phyloP scores from a whole-genome alignment of 2,329 filamentous ascomycete species.

The Neonectria magnoliae region DNA sequence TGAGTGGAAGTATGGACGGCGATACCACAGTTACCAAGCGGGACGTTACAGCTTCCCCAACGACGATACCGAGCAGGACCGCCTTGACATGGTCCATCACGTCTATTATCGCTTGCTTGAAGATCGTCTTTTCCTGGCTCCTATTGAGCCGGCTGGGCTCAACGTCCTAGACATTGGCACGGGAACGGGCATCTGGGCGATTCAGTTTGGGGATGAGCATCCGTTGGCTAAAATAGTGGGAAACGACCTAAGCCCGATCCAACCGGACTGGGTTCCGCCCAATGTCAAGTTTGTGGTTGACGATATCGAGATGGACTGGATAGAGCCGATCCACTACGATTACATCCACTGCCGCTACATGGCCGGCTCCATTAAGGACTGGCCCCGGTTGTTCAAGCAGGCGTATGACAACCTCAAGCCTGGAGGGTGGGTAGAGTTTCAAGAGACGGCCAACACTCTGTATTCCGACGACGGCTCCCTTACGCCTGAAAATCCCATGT shows the following conservation, averaged over 20 bases:
- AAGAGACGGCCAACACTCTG: conserved; percentile 51
- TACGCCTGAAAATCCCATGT: conserved; percentile 47
- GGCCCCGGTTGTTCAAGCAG: conserved; percentile 32
- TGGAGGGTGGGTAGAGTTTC: conserved; percentile 59
- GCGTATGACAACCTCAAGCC: conserved; percentile 52
- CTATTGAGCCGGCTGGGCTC: conserved; percentile 49
- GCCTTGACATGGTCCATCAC: conserved; percentile 52
- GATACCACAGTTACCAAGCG: conserved; percentile 53
- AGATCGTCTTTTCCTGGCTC: conserved; percentile 50
- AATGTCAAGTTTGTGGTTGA: conserved; percentile 69
- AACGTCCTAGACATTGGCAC: conserved; percentile 57
- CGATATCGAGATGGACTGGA: conserved; percentile 67
- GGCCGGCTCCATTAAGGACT: conserved; percentile 43
- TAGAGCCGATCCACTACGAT: conserved; percentile 40
- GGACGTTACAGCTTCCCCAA: conserved; percentile 51
- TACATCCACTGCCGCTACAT: conserved; percentile 51
- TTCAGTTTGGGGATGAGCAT: conserved; percentile 52
- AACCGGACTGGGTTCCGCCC: conserved; percentile 61
- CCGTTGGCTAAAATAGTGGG: conserved; percentile 51
- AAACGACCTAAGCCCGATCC: conserved; percentile 55
- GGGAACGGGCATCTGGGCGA: conserved; percentile 60
- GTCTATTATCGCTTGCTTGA: conserved; percentile 46
- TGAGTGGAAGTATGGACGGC: conserved; percentile 49
- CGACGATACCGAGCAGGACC: conserved; percentile 51
- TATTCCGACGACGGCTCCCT: conserved; percentile 54